Conservation (phyloP, 345 rosid genomes). For the Erysimum cheiranthoides region DNA sequence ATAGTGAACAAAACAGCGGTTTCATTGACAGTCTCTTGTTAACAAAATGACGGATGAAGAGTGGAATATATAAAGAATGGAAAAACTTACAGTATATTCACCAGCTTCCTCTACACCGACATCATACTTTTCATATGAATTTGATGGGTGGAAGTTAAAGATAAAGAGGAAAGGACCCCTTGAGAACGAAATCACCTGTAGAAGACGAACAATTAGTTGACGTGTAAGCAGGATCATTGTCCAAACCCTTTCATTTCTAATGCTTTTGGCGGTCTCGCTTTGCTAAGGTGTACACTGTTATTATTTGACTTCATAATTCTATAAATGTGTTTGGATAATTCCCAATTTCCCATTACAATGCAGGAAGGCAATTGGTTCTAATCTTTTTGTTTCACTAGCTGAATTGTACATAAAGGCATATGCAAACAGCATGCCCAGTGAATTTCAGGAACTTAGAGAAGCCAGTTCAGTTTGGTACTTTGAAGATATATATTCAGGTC, state of each 20-base stretch:
- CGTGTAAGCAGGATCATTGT: conserved; percentile 1
- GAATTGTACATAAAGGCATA: conserved; percentile 31
- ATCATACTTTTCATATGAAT: conserved; percentile 59
- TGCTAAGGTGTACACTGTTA: neutral
- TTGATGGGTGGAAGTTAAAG: conserved; percentile 90
- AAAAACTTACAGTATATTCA: conserved; percentile 74
- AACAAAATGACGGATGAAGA: neutral
- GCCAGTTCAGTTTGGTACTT: conserved; percentile 20
- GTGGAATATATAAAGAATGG: neutral
- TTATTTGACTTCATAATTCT: conserved; percentile 26
- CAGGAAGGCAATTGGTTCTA: conserved; percentile 2
- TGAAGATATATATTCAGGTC: conserved; percentile 7
- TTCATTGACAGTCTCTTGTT: conserved; percentile 15
- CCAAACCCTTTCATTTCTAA: conserved; percentile 16
- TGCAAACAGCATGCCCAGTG: conserved; percentile 27
- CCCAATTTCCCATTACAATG: conserved; percentile 4
- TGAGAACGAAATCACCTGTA: conserved; percentile 78
- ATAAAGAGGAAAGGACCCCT: conserved; percentile 90
- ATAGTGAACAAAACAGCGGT: neutral
- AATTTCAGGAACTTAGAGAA: conserved; percentile 27
- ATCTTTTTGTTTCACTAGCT: neutral
- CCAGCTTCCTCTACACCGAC: conserved; percentile 97
- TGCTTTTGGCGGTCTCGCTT: conserved; percentile 15
- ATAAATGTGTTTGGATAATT: conserved; percentile 6
- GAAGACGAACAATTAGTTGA: conserved; percentile 35